Percentiles rank a stretch among this genome's conserved stretches.
These are phyloP conservation scores for Yamadazyma conglobata DNA, from an alignment of 1,139 yeast species.

Conservation along the genomic window DNA sequence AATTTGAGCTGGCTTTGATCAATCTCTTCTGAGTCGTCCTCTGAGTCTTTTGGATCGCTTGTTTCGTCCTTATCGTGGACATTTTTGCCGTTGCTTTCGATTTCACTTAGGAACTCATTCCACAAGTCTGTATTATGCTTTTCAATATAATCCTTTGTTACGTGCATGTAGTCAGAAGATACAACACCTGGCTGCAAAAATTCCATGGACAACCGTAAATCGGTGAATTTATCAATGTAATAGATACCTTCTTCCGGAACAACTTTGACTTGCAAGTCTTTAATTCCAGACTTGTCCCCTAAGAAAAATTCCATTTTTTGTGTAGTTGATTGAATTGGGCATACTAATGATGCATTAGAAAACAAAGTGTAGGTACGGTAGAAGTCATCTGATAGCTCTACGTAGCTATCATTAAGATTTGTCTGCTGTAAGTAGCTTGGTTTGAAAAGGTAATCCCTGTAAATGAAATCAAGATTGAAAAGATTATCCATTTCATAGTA, in stretches of 20 bases:
- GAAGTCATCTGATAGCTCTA: slow-evolving; percentile 32
- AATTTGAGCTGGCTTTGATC: no score
- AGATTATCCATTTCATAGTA: slow-evolving; percentile 36
- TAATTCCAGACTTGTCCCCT: slow-evolving; percentile 25
- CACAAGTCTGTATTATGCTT: slow-evolving; percentile 5
- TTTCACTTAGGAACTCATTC: no score
- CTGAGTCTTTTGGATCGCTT: no score
- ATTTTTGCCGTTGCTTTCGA: no score
- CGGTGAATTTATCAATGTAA: slow-evolving; percentile 34
- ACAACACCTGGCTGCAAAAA: slow-evolving; percentile 27
- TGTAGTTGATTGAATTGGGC: slow-evolving; percentile 29
- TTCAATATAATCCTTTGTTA: slow-evolving; percentile 25
- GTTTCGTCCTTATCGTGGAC: no score
- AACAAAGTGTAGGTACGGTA: slow-evolving; percentile 28
- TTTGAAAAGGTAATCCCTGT: slow-evolving; percentile 27
- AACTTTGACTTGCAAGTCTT: slow-evolving; percentile 20
- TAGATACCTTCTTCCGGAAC: slow-evolving; percentile 24
- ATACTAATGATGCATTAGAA: slow-evolving; percentile 15
- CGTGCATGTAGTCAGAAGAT: slow-evolving; percentile 25
- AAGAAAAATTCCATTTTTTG: slow-evolving; percentile 26
- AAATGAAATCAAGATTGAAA: slow-evolving; percentile 40
- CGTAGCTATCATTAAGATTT: slow-evolving; percentile 22
- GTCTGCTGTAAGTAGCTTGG: slow-evolving; percentile 31
- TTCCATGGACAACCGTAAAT: slow-evolving; percentile 39
- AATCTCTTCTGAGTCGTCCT: no score